These are phyloP conservation scores for Colletotrichum liaoningense DNA, from an alignment of 2,329 filamentous ascomycete genomes.

Conservation along the genomic window DNA sequence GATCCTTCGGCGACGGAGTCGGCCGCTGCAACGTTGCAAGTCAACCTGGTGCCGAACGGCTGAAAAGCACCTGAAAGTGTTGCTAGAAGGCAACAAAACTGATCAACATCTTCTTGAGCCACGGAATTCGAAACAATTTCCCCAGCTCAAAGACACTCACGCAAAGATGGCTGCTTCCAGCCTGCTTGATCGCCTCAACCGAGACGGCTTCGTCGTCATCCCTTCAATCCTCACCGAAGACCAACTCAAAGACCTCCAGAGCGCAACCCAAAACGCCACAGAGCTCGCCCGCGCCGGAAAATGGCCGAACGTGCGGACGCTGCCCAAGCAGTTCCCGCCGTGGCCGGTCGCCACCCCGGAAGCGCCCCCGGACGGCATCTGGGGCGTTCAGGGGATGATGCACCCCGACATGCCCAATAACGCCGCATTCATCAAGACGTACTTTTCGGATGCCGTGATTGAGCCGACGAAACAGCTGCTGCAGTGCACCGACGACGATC, in stretches of 20 bases:
- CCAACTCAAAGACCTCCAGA: constrained; percentile 69
- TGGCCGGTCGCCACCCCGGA: constrained; percentile 68
- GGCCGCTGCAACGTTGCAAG: constrained; percentile 28
- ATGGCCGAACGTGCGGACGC: constrained; percentile 86
- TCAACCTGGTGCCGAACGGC: neutral
- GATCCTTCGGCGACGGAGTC: constrained; percentile 6
- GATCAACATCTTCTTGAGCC: neutral
- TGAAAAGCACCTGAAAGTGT: neutral
- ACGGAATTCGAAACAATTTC: neutral
- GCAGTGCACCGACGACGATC: constrained; percentile 63
- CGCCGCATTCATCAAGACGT: constrained; percentile 72
- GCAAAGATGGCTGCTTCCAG: constrained; percentile 11
- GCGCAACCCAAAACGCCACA: constrained; percentile 68
- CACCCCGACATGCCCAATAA: constrained; percentile 76
- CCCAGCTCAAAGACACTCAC: neutral
- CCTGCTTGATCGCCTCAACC: constrained; percentile 67
- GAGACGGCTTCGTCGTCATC: constrained; percentile 82
- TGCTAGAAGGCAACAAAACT: neutral
- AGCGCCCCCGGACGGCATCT: constrained; percentile 73
- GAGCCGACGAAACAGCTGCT: constrained; percentile 74
- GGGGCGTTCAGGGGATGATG: constrained; percentile 89
- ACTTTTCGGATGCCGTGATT: constrained; percentile 77
- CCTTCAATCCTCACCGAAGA: constrained; percentile 69
- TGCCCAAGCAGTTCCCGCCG: constrained; percentile 91
- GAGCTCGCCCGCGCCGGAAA: constrained; percentile 72